Evolutionary conservation across 2,329 filamentous ascomycete genomes (phyloP).

Genomic region (Nectriaceae sp.): DNA sequence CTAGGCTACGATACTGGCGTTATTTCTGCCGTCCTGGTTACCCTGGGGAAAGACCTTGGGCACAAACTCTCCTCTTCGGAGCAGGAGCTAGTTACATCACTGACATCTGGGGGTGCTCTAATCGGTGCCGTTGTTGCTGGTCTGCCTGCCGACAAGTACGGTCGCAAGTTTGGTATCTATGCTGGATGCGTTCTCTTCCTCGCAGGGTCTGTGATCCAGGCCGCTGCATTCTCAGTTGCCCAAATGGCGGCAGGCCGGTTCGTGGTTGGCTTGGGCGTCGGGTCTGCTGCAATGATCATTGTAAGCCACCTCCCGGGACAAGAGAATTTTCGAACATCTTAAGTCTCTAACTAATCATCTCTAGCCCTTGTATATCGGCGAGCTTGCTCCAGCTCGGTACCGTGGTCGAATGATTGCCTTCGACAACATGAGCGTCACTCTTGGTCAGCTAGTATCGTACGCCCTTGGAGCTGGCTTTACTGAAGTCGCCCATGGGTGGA

Average conservation of each 20-base stretch:
- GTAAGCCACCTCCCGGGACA: too few species aligned
- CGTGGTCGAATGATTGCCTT: conserved; percentile 50
- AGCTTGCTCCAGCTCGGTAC: conserved; percentile 49
- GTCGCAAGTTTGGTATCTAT: conserved; percentile 20
- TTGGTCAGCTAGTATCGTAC: conserved; percentile 42
- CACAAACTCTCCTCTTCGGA: conserved; percentile 23
- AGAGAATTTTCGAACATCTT: too few species aligned
- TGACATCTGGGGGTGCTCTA: conserved; percentile 41
- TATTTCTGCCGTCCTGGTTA: conserved; percentile 50
- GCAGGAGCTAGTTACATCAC: conserved; percentile 51
- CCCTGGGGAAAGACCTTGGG: conserved; percentile 31
- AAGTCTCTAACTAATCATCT: too few species aligned
- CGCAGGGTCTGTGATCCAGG: conserved; percentile 18
- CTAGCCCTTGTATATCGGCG: conserved; percentile 44
- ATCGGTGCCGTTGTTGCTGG: conserved; percentile 22
- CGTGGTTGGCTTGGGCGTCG: conserved; percentile 49
- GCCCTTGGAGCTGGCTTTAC: conserved; percentile 41
- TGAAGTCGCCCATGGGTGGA: conserved; percentile 43
- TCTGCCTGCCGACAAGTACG: conserved; percentile 18
- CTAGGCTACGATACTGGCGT: conserved; percentile 50
- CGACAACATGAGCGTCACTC: conserved; percentile 46
- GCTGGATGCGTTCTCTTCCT: conserved; percentile 20
- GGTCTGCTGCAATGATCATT: conserved; percentile 47
- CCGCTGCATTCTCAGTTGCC: conserved; percentile 15
- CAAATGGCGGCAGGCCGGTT: conserved; percentile 33